Evolutionary conservation across 352 stramenopile genomes (phyloP), one percentile per base, ranked within the genome.

Genomic region (Globisporangium spiculum): DNA sequence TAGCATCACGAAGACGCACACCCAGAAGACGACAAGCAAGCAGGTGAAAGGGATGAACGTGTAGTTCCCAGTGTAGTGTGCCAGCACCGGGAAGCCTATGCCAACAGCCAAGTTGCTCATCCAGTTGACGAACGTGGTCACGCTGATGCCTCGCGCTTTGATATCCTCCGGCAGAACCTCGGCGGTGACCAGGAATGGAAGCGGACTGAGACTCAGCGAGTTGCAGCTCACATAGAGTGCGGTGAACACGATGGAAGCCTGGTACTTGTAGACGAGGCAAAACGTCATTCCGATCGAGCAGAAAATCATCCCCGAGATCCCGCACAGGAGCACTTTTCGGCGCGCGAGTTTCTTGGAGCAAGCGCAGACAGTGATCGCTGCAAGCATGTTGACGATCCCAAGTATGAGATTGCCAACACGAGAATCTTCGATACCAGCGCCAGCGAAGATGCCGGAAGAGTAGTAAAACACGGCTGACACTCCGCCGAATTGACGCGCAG

Each of bases 381-480:
- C 67, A 16, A 67, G 14, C 32, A 78, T 61, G 59, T 77, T 80
- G 4, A 81, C 68, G 7, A 70, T 22, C 3, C 54, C 62, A 10
- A 84, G 60, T 6, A 81, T 66, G 22, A 81, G 26, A 41, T 81
- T 84, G 1, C 72, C 74, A 3, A 78, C 58, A 10, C 77, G 77
- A 6, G 72, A 68, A 41, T 84, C 77, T 44, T 75, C 53, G 59
- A 84, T 84, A 22, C 77, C 77, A 22, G 74, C 71, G 27, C 62
- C 62, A 0, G 62, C 63, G 44, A 84, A 84, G 67, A 84, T 81
- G 5, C 69, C 65, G 0, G 74, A 78, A 10, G 77, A 84, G 67
- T 84, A 84, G 66, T 81, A 84, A 48, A 81, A 80, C 4, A 84
- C 73, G 0, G 77, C 75, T 4, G 68, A 74, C 16, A 81, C 68